phyloP scores from a whole-genome alignment of 192 early-diverging fungal species.

The Coemansia sp. region DNA sequence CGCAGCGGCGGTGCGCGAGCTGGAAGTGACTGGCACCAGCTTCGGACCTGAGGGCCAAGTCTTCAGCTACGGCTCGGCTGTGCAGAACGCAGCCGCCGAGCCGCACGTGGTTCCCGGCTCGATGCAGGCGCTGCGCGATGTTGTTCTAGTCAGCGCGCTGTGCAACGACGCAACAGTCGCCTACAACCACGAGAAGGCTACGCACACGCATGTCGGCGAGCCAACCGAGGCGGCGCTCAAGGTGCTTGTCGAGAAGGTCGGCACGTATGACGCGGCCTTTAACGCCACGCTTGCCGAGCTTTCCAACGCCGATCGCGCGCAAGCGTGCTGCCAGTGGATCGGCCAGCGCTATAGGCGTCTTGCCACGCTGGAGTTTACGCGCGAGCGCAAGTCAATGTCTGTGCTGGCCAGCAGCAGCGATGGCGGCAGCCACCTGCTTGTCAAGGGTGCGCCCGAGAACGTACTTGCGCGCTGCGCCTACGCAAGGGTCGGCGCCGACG shows the following conservation, averaged over 20 bases:
- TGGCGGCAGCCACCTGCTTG: slow-evolving; percentile 57
- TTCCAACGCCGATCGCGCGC: slow-evolving; percentile 59
- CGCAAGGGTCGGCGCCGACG: slow-evolving; percentile 31
- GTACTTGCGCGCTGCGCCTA: slow-evolving; percentile 83
- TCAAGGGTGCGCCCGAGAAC: slow-evolving; percentile 95
- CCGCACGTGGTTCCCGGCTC: slow-evolving; percentile 68
- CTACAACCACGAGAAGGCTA: slow-evolving; percentile 69
- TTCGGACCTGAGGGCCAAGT: slow-evolving; percentile 84
- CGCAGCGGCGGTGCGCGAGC: slow-evolving; percentile 60
- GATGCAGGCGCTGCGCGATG: slow-evolving; percentile 55
- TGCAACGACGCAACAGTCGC: slow-evolving; percentile 90
- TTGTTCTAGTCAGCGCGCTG: slow-evolving; percentile 65
- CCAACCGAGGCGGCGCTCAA: slow-evolving; percentile 97
- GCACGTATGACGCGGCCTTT: slow-evolving; percentile 66
- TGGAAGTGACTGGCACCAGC: slow-evolving; percentile 76
- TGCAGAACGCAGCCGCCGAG: slow-evolving; percentile 57
- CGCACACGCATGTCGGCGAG: slow-evolving; percentile 85
- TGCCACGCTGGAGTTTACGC: slow-evolving; percentile 87
- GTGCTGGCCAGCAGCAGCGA: slow-evolving; percentile 63
- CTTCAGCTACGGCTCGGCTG: slow-evolving; percentile 42
- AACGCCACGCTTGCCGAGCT: slow-evolving; percentile 60
- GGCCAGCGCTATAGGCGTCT: slow-evolving; percentile 60
- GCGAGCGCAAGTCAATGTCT: slow-evolving; percentile 98
- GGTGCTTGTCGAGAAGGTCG: slow-evolving; percentile 91
- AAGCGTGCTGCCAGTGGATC: slow-evolving; percentile 74